A percentile compares a stretch with the other conserved stretches of the same genome.
Evolutionary conservation across 495 filamentous ascomycete species (phyloP).

Genomic region (Recurvomyces mirabilis): DNA sequence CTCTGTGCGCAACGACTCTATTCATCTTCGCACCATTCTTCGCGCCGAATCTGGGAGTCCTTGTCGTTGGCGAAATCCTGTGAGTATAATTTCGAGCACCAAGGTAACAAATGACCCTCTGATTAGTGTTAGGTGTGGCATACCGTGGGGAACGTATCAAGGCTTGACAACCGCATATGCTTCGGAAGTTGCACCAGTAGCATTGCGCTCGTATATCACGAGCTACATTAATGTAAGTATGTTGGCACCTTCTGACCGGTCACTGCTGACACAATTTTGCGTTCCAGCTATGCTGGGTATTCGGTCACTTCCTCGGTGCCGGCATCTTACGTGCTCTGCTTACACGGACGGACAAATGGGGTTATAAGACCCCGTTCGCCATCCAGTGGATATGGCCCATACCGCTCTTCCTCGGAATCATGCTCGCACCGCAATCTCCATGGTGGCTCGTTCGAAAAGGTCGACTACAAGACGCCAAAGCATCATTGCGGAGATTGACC

Average conservation of each 20-base stretch:
- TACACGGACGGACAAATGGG: slow-evolving; percentile 24
- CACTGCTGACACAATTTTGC: too few relatives aligned
- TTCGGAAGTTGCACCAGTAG: slow-evolving; percentile 33
- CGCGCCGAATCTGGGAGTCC: slow-evolving; percentile 26
- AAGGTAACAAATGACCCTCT: too few relatives aligned
- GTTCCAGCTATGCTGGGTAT: slow-evolving; percentile 36
- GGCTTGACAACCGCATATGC: slow-evolving; percentile 30
- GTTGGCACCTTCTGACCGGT: too few relatives aligned
- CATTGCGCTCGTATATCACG: slow-evolving; percentile 21
- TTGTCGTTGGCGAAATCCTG: slow-evolving; percentile 28
- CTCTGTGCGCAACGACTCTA: slow-evolving; percentile 21
- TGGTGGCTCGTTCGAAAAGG: slow-evolving; percentile 22
- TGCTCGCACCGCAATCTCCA: slow-evolving; percentile 28
- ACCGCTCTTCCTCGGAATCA: slow-evolving; percentile 25
- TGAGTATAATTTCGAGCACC: too few relatives aligned
- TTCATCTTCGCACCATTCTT: slow-evolving; percentile 43
- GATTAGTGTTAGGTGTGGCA: too few relatives aligned
- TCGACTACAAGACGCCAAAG: slow-evolving; percentile 7
- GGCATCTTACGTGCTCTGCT: slow-evolving; percentile 34
- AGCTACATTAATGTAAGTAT: slow-evolving; percentile 34
- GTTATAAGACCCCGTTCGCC: slow-evolving; percentile 30
- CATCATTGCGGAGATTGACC: slow-evolving; percentile 5
- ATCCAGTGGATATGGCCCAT: slow-evolving; percentile 34
- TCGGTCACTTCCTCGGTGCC: slow-evolving; percentile 40
- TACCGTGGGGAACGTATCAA: slow-evolving; percentile 24